Evolutionary conservation across 305 asterid species (phyloP).

Genomic region (Monarda citriodora): DNA sequence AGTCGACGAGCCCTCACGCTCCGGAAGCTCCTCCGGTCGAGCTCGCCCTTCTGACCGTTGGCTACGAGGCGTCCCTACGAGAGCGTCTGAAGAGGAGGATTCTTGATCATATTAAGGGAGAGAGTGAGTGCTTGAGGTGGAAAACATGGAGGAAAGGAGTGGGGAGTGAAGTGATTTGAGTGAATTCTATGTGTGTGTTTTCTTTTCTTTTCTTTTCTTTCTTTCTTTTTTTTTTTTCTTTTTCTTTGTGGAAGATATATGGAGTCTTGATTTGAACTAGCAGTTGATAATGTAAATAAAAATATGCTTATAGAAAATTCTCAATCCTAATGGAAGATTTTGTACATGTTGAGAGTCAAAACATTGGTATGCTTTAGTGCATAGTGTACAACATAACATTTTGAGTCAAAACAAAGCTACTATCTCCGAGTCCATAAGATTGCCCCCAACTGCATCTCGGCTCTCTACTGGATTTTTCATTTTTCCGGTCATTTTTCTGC

Average conservation of each 20-base stretch:
- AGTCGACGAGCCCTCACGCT: conserved; percentile 22
- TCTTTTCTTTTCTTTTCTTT: neutral
- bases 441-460: no score
- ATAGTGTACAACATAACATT: no score
- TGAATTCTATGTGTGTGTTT: neutral
- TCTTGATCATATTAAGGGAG: conserved; percentile 44
- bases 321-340: neutral
- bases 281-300: conserved; percentile 21
- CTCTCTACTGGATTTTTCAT: no score
- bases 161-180: conserved; percentile 29
- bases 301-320: conserved; percentile 1
- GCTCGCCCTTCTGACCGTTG: conserved; percentile 23
- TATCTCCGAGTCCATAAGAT: no score
- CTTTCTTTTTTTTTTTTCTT: no score
- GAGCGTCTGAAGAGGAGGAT: conserved; percentile 47
- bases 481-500: no score
- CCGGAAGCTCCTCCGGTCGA: conserved; percentile 30
- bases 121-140: conserved; percentile 43
- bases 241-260: neutral
- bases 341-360: no score
- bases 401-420: no score
- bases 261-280: neutral
- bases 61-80: conserved; percentile 22
- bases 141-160: conserved; percentile 50
- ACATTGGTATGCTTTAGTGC: no score